These are phyloP conservation scores for Clitopilus hobsonii DNA, from an alignment of 768 basidiomycete genomes.

Conservation along the genomic window DNA sequence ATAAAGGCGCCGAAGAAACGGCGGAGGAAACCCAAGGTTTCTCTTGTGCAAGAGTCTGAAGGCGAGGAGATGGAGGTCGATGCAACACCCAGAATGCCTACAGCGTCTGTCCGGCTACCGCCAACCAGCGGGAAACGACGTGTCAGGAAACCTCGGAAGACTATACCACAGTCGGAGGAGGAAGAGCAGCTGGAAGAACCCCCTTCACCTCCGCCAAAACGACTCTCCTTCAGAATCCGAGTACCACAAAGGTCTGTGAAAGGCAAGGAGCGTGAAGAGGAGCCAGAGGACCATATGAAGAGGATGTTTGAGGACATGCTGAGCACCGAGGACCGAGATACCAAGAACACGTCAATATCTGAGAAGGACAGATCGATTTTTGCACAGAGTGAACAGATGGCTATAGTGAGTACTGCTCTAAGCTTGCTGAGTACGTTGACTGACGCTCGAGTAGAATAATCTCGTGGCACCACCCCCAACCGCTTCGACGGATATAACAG, in stretches of 20 bases:
- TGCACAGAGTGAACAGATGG: conserved; percentile 63
- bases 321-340: conserved; percentile 63
- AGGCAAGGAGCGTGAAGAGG: conserved; percentile 65
- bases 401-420: conserved; percentile 54
- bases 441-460: conserved; percentile 36
- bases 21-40: not conserved
- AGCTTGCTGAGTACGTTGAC: not conserved
- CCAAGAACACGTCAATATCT: conserved; percentile 58
- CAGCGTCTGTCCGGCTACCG: not conserved
- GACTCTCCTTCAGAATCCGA: conserved; percentile 46
- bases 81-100: not conserved
- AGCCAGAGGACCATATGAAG: conserved; percentile 51
- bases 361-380: conserved; percentile 63
- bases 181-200: conserved; percentile 52
- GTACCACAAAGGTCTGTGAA: conserved; percentile 40
- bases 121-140: not conserved
- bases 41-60: not conserved
- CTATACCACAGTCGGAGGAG: conserved; percentile 41
- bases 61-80: not conserved
- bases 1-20: not conserved
- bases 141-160: not conserved
- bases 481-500: conserved; percentile 19
- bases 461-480: conserved; percentile 35
- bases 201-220: conserved; percentile 16
- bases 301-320: conserved; percentile 87